A percentile compares a stretch with the other conserved stretches of the same genome.
phyloP scores from a whole-genome alignment of 202 grass and related monocot genomes.

The Schoenoplectus triqueter region DNA sequence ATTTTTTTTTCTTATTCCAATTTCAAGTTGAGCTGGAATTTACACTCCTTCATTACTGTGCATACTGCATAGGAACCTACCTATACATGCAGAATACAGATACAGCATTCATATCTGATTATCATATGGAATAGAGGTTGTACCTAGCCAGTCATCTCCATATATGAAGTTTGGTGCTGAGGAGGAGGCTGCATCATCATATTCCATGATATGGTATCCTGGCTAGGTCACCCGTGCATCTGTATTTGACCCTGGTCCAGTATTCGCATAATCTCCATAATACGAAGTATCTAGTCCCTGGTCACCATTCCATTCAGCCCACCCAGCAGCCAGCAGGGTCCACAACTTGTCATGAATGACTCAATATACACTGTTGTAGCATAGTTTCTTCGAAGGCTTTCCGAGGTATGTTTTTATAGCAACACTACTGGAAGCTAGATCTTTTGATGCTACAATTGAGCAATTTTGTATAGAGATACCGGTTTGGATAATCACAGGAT shows the following conservation, averaged over 20 bases:
- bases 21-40: not conserved
- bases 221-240: conserved; percentile 56
- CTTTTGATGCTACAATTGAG: conserved; percentile 47
- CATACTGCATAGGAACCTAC: not conserved
- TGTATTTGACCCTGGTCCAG: conserved; percentile 57
- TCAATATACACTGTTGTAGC: conserved; percentile 64
- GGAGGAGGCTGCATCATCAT: conserved; percentile 64
- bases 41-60: not conserved
- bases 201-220: conserved; percentile 56
- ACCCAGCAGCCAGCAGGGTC: conserved; percentile 48
- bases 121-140: conserved; percentile 85
- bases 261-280: conserved; percentile 87
- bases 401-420: conserved; percentile 60
- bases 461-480: conserved; percentile 82
- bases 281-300: conserved; percentile 55
- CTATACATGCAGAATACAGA: not conserved
- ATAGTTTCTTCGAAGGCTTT: conserved; percentile 65
- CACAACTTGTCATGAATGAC: conserved; percentile 55
- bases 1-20: conserved; percentile 8
- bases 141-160: conserved; percentile 75
- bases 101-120: conserved; percentile 50
- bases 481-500: conserved; percentile 52
- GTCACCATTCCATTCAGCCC: conserved; percentile 56
- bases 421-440: conserved; percentile 1
- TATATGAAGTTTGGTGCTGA: conserved; percentile 68